Conservation (phyloP, 805 yeast species). For the Candida fluviatilis region DNA sequence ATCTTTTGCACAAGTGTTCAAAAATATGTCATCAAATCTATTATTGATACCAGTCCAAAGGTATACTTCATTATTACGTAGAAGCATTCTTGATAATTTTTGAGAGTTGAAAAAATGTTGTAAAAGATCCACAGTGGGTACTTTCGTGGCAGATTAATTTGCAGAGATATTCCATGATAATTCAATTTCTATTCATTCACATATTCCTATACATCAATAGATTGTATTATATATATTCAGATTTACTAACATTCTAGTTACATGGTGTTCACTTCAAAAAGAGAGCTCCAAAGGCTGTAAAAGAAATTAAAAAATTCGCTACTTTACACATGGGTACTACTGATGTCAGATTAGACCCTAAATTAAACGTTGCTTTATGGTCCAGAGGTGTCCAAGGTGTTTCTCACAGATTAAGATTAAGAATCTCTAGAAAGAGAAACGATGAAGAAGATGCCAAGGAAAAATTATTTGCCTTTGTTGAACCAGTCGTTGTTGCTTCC, state of each 20-base stretch:
- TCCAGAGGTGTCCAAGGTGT: constrained; percentile 99
- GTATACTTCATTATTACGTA: no score
- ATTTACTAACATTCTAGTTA: constrained; percentile 60
- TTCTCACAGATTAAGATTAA: constrained; percentile 95
- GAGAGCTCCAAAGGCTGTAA: constrained; percentile 99
- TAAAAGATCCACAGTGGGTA: no score
- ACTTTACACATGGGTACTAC: constrained; percentile 98
- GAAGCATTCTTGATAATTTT: no score
- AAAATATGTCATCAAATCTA: no score
- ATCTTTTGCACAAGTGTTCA: no score
- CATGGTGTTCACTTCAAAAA: constrained; percentile 99
- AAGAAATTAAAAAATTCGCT: constrained; percentile 98
- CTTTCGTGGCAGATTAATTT: no score
- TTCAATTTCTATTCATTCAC: no score
- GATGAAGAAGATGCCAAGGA: constrained; percentile 99
- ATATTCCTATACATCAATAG: no score
- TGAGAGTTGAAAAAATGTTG: no score
- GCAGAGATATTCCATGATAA: no score
- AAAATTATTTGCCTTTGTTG: constrained; percentile 96
- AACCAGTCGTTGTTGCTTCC: constrained; percentile 91
- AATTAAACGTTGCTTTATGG: constrained; percentile 98
- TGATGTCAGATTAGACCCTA: constrained; percentile 99
- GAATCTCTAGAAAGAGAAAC: constrained; percentile 99
- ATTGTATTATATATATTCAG: neutral
- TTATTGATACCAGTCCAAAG: no score